Conservation (phyloP, 805 yeast genomes). For the Hanseniaspora thailandica region DNA sequence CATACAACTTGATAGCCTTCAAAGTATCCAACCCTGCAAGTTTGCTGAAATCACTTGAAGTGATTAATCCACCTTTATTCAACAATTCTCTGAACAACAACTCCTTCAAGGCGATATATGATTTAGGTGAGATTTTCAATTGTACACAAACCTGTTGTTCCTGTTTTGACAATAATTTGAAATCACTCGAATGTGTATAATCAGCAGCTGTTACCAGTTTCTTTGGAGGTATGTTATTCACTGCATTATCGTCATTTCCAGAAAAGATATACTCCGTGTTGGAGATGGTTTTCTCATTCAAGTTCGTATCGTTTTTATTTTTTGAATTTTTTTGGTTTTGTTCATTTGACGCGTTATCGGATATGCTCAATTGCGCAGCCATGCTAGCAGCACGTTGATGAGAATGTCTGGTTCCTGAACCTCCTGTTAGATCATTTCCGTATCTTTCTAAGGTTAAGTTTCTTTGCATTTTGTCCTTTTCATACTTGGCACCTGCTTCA, state of each 20-base stretch:
- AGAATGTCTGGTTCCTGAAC: constrained; percentile 27
- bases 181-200: constrained; percentile 69
- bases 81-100: constrained; percentile 76
- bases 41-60: constrained; percentile 77
- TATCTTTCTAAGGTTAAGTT: constrained; percentile 49
- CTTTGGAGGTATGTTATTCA: constrained; percentile 23
- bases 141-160: constrained; percentile 79
- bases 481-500: constrained; percentile 75
- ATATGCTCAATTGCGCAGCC: constrained; percentile 21
- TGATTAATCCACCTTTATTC: constrained; percentile 70
- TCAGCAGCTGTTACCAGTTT: constrained; percentile 45
- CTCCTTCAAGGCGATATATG: constrained; percentile 86
- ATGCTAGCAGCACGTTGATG: constrained; percentile 22
- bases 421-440: constrained; percentile 22
- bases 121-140: constrained; percentile 79
- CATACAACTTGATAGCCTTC: constrained; percentile 80
- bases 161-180: constrained; percentile 68
- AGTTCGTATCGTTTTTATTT: neutral
- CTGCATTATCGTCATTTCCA: neutral
- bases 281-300: neutral
- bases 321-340: constrained; percentile 18
- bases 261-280: neutral
- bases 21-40: constrained; percentile 71
- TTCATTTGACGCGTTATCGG: constrained; percentile 17
- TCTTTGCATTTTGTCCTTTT: constrained; percentile 70